phyloP scores from a whole-genome alignment of 176 grass and related monocot species.

The Rhynchospora tenuis region DNA sequence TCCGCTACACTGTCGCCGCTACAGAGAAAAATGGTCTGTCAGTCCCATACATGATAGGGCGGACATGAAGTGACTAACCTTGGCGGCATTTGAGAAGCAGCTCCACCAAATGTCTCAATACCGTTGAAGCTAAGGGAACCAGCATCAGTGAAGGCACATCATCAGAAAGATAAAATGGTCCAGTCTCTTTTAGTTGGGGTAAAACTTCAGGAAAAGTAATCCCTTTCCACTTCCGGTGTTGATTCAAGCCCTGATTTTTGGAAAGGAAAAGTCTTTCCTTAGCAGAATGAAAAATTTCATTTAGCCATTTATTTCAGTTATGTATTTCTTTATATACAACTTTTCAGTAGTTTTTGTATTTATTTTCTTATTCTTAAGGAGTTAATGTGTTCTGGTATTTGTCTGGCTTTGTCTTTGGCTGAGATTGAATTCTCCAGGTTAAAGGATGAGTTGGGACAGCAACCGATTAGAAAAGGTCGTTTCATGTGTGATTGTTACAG shows the following conservation, averaged over 20 bases:
- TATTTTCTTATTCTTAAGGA: constrained; percentile 4
- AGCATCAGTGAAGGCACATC: no score
- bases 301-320: not conserved
- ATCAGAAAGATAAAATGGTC: constrained; percentile 3
- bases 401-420: not conserved
- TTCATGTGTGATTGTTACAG: not conserved
- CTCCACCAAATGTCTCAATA: constrained; percentile 9
- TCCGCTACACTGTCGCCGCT: no score
- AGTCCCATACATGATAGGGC: no score
- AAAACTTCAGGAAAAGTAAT: constrained; percentile 17
- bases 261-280: constrained; percentile 1
- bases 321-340: constrained; percentile 12
- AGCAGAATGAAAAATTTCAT: constrained; percentile 10
- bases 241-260: constrained; percentile 17
- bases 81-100: not conserved
- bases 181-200: constrained; percentile 14
- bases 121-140: not conserved
- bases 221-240: constrained; percentile 7
- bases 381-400: not conserved
- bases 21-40: no score
- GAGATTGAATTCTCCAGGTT: constrained; percentile 7
- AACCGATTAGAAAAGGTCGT: not conserved
- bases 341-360: constrained; percentile 20
- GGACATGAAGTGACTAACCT: no score
- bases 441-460: not conserved